A percentile compares a stretch with the other conserved stretches of the same genome.
These are phyloP conservation scores for Baorangia bicolor DNA, from an alignment of 768 basidiomycete genomes.

Conservation along the genomic window DNA sequence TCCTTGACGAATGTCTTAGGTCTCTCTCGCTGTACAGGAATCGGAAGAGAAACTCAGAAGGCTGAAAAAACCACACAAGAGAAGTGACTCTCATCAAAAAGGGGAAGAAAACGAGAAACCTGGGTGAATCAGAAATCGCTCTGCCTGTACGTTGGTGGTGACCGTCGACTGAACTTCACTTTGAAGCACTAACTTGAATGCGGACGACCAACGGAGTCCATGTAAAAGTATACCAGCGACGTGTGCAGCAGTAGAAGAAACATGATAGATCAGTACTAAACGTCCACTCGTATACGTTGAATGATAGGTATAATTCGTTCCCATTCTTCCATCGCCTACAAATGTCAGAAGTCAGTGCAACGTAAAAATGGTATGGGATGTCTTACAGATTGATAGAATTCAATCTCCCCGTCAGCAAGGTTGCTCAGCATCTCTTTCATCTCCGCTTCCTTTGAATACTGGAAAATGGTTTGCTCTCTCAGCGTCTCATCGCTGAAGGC, in stretches of 20 bases:
- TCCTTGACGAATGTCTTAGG: slow-evolving; percentile 37
- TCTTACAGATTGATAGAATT: slow-evolving; percentile 83
- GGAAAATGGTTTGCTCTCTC: slow-evolving; percentile 87
- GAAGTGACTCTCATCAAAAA: slow-evolving; percentile 2
- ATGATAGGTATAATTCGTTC: slow-evolving; percentile 91
- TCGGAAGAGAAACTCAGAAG: slow-evolving; percentile 62
- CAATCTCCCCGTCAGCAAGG: slow-evolving; percentile 92
- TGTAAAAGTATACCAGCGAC: slow-evolving; percentile 6
- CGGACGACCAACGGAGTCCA: slow-evolving; percentile 7
- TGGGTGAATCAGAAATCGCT: neutral
- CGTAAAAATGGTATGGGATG: neutral
- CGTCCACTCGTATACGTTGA: slow-evolving; percentile 91
- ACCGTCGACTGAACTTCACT: neutral
- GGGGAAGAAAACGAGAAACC: slow-evolving; percentile 11
- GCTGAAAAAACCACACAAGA: slow-evolving; percentile 4
- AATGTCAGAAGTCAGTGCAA: slow-evolving; percentile 4
- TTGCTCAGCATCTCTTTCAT: slow-evolving; percentile 94
- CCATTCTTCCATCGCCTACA: slow-evolving; percentile 94
- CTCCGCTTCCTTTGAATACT: slow-evolving; percentile 87
- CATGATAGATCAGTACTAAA: slow-evolving; percentile 44
- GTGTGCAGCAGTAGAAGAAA: slow-evolving; percentile 16
- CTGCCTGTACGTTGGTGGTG: neutral
- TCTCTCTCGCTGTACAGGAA: slow-evolving; percentile 79
- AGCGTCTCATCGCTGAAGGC: slow-evolving; percentile 96
- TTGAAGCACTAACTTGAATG: slow-evolving; percentile 5